Conservation (phyloP, 495 filamentous ascomycete genomes). For the Lichenothelia convexa region DNA sequence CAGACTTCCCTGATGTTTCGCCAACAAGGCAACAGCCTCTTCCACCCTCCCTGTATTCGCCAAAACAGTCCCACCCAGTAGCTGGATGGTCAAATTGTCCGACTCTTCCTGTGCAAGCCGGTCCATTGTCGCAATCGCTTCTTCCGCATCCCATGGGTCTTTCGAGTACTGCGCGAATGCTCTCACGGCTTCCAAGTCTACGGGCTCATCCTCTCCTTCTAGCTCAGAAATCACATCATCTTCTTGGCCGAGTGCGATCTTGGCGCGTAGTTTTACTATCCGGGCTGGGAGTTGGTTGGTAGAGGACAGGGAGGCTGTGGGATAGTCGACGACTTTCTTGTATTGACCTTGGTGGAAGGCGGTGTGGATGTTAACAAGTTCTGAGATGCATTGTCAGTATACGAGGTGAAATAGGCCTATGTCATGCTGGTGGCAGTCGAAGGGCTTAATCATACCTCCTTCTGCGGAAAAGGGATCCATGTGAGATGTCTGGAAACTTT, state of each 20-base stretch:
- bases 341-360: conserved; percentile 89
- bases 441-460: conserved; percentile 47
- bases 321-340: conserved; percentile 61
- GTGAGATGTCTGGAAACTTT: too few species aligned
- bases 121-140: conserved; percentile 44
- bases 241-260: conserved; percentile 61
- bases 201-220: conserved; percentile 37
- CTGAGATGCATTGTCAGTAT: conserved; percentile 24
- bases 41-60: conserved; percentile 60
- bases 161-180: conserved; percentile 51
- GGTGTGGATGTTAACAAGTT: conserved; percentile 89
- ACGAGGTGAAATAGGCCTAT: conserved; percentile 3
- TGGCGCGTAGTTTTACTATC: conserved; percentile 61
- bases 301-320: conserved; percentile 52
- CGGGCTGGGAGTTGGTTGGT: conserved; percentile 64
- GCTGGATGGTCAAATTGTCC: conserved; percentile 68
- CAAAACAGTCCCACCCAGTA: conserved; percentile 60
- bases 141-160: conserved; percentile 32
- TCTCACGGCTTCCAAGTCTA: conserved; percentile 62
- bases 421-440: neutral
- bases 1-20: conserved; percentile 62
- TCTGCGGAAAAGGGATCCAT: conserved; percentile 96
- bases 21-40: conserved; percentile 60
- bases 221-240: conserved; percentile 52
- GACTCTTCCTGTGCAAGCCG: conserved; percentile 41